Evolutionary conservation across 352 stramenopile genomes (phyloP), one percentile per base, ranked within the genome.

Genomic region (Pythium sukuiense): DNA sequence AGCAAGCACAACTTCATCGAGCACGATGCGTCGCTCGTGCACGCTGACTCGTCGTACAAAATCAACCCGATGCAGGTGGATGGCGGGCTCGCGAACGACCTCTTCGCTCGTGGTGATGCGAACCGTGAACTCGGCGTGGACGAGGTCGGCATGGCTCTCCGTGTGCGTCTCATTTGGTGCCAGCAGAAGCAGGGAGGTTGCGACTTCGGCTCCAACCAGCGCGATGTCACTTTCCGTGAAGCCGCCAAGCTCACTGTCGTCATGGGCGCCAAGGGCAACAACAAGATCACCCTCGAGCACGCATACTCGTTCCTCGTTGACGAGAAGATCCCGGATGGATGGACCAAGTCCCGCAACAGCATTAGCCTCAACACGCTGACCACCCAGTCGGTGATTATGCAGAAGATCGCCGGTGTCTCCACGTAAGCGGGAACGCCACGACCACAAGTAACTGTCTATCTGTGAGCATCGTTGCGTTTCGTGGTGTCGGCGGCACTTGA

Each of bases 11-110:
- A 81, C 68, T 69, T 63, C 14, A 74, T 81, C 41, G 79, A 85
- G 56, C 79, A 84, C 58, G 79, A 88, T 33, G 71, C 65, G 45
- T 88, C 79, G 29, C 63, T 88, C 13, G 70, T 65, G 18, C 77
- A 81, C 55, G 64, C 66, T 0, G 77, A 85, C 55, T 65, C 67
- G 4, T 72, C 69, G 49, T 77, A 68, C 55, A 69, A 68, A 20
- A 35, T 65, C 54, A 69, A 85, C 62, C 73, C 77, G 1, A 67
- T 69, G 46, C 29, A 46, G 43, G 69, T 67, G 24, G 76, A 78
- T 55, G 45, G 54, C 12, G 64, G 50, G 3, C 60, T 88, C 37
- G 69, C 67, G 20, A 61, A 73, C 24, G 69, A 78, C 20, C 43
- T 84, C 24, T 65, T 84, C 29, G 56, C 35, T 2, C 69, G 69